Conservation (phyloP, 176 grass and related monocot genomes). For the Triticum monococcum region DNA sequence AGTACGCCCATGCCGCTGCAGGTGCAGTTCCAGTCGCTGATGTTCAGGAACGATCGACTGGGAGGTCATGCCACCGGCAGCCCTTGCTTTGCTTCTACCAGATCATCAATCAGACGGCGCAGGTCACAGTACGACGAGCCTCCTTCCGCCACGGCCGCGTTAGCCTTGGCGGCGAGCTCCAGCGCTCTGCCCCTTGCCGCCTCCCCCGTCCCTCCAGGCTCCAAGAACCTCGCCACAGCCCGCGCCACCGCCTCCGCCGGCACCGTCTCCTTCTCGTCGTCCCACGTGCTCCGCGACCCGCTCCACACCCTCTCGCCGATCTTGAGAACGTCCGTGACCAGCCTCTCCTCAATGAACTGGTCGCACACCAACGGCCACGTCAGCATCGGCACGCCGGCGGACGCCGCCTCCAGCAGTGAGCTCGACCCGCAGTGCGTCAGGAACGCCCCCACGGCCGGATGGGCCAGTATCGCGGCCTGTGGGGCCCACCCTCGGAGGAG, state of each 20-base stretch:
- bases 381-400: conserved; percentile 45
- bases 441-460: conserved; percentile 30
- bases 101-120: background rate
- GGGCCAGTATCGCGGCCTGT: background rate
- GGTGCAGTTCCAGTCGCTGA: too few species aligned
- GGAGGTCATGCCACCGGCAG: too few species aligned
- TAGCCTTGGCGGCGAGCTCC: conserved; percentile 13
- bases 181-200: background rate
- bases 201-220: background rate
- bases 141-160: background rate
- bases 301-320: conserved; percentile 16
- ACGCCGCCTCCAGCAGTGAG: conserved; percentile 45
- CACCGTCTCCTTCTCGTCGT: background rate
- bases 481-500: conserved; percentile 30
- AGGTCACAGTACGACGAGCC: conserved; percentile 32
- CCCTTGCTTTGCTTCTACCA: background rate
- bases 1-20: too few species aligned
- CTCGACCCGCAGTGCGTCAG: conserved; percentile 53
- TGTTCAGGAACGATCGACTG: too few species aligned
- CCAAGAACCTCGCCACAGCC: conserved; percentile 30
- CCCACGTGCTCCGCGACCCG: background rate
- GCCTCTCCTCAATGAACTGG: conserved; percentile 48
- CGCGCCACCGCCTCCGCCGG: conserved; percentile 15
- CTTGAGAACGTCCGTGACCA: conserved; percentile 21
- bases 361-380: conserved; percentile 53